Evolutionary conservation across 768 basidiomycete species (phyloP), one percentile per base, ranked within the genome.

Genomic region (Coprinopsis sp.): DNA sequence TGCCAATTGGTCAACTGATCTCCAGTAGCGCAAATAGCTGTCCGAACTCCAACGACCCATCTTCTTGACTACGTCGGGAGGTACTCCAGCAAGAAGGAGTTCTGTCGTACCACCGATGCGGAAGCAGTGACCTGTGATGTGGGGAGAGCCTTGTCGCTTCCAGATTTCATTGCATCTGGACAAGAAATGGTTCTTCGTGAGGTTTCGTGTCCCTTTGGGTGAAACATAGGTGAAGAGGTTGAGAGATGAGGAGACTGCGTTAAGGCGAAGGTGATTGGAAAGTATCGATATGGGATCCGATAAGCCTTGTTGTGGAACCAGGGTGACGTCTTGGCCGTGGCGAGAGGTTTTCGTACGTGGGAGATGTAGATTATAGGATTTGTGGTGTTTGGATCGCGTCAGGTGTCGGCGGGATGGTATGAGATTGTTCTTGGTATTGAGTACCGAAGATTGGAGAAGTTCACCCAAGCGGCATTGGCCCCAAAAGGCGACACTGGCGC

Each of bases 271-370:
- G 33, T 69, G 67, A 10, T 55, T 48, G 14, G 47, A n/a, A 3
- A 69, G n/a, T 1, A 63, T 64, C 0, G 24, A 6, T 51, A 52
- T 46, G 46, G 28, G 59, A 31, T 43, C 13, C 3, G 49, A 36
- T 21, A 54, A 53, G 8, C 27, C 30, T 4, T 46, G 21, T 6
- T 39, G 27, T 3, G 61, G 63, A 21, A 67, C 37, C 3, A 60
- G 50, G 12, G 65, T 53, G 22, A 61, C 52, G 0, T 62, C 62
- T 4, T 70, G 60, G 0, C 31, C 31, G 6, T 56, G 25, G 0
- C 45, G 25, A 1, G 62, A 64, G 0, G 64, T 63, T 44, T 71
- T 69, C 0, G 65, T 62, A 58, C 64, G 66, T 0, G 70, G 68
- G 8, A 71, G 64, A 27, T 63, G 62, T 22, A 58, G 46, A 4